Evolutionary conservation across 1,139 yeast genomes (phyloP).

Genomic region (Sugiyamaella grinbergsii): DNA sequence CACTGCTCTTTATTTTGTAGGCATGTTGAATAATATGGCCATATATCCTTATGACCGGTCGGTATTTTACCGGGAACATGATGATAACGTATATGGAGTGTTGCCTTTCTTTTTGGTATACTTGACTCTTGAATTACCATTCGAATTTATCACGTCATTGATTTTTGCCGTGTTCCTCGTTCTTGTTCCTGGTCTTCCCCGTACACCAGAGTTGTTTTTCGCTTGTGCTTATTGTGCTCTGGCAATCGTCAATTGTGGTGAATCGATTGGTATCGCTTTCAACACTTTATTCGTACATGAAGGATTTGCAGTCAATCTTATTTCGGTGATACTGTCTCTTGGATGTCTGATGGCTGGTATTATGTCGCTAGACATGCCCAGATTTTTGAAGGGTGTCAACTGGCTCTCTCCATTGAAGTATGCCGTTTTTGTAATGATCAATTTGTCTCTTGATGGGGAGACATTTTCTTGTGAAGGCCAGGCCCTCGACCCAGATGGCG

Average conservation of each 20-base stretch:
- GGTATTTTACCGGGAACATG: conserved; percentile 75
- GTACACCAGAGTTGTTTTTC: conserved; percentile 67
- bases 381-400: conserved; percentile 66
- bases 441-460: conserved; percentile 50
- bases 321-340: conserved; percentile 62
- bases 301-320: conserved; percentile 75
- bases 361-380: conserved; percentile 74
- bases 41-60: conserved; percentile 73
- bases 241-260: conserved; percentile 71
- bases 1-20: conserved; percentile 71
- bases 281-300: conserved; percentile 74
- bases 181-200: conserved; percentile 72
- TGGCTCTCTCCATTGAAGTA: conserved; percentile 75
- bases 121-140: conserved; percentile 69
- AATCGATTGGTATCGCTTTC: conserved; percentile 76
- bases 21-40: conserved; percentile 75
- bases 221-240: conserved; percentile 59
- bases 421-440: conserved; percentile 58
- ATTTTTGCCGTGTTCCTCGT: conserved; percentile 64
- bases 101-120: conserved; percentile 67
- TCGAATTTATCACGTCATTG: conserved; percentile 63
- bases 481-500: conserved; percentile 36
- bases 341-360: conserved; percentile 88
- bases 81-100: conserved; percentile 71
- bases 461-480: conserved; percentile 49